These are phyloP conservation scores for Pueraria montana DNA, from an alignment of 306 rosid genomes.

Conservation along the genomic window DNA sequence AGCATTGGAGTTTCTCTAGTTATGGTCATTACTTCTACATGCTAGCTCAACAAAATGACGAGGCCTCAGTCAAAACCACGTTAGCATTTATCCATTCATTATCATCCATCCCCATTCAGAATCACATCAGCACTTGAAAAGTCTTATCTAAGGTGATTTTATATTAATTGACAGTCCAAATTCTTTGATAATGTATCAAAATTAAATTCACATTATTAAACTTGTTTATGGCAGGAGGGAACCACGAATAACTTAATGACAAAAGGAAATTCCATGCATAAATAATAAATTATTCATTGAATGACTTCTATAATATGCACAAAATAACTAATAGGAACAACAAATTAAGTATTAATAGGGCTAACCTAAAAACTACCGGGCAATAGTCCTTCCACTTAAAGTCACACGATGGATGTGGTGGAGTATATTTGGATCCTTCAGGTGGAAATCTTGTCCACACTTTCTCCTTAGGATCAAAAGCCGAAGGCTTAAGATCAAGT, in stretches of 20 bases:
- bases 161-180: background rate
- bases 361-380: constrained; percentile 92
- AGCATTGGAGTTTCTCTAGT: too few species aligned
- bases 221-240: background rate
- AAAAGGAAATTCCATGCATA: background rate
- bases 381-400: constrained; percentile 97
- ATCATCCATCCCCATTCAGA: too few species aligned
- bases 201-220: background rate
- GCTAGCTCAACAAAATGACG: too few species aligned
- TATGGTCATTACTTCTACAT: too few species aligned
- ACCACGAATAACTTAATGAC: background rate
- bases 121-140: too few species aligned
- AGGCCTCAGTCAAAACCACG: too few species aligned
- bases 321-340: constrained; percentile 12
- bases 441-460: constrained; percentile 95
- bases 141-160: background rate
- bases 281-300: background rate
- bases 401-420: constrained; percentile 89
- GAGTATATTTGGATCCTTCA: constrained; percentile 91
- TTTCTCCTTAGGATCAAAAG: constrained; percentile 93
- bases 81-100: too few species aligned
- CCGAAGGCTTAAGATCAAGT: constrained; percentile 88
- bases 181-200: background rate
- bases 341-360: background rate
- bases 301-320: background rate